Conservation (phyloP, 768 basidiomycete species). For the Cubamyces sp. region DNA sequence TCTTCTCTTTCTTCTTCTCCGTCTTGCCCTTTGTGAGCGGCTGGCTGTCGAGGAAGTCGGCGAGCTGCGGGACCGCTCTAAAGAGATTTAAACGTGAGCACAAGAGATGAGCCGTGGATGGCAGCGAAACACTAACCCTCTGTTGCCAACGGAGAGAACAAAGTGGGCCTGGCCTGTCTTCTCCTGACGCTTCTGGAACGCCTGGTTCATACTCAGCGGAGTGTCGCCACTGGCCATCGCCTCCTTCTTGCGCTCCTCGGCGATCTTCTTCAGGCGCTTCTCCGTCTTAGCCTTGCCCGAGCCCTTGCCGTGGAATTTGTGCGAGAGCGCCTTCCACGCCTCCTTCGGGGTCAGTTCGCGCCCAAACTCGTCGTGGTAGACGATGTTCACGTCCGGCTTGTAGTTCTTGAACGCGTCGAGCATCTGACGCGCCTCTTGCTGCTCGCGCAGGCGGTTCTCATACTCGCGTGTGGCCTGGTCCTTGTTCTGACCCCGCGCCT, state of each 20-base stretch:
- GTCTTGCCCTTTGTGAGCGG: constrained; percentile 84
- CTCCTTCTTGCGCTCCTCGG: constrained; percentile 93
- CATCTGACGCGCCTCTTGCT: constrained; percentile 83
- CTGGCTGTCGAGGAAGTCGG: constrained; percentile 80
- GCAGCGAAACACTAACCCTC: constrained; percentile 61
- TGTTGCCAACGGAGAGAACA: constrained; percentile 90
- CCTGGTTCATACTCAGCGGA: constrained; percentile 91
- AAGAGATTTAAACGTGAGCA: constrained; percentile 19
- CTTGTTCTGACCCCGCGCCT: constrained; percentile 78
- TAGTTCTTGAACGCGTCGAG: constrained; percentile 89
- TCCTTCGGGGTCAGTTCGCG: constrained; percentile 88
- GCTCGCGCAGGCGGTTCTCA: constrained; percentile 90
- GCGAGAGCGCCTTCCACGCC: constrained; percentile 97
- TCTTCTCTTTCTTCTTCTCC: constrained; percentile 80
- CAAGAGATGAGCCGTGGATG: neutral
- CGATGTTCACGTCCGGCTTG: constrained; percentile 96
- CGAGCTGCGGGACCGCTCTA: constrained; percentile 86
- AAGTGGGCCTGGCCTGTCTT: constrained; percentile 97
- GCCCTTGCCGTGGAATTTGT: constrained; percentile 98
- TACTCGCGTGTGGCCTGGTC: constrained; percentile 95
- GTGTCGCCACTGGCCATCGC: constrained; percentile 97
- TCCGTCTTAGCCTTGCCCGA: constrained; percentile 97
- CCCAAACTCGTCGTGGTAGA: constrained; percentile 97
- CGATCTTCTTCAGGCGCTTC: constrained; percentile 94
- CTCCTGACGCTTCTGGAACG: constrained; percentile 92